Conservation (phyloP, 495 filamentous ascomycete species). For the Hypoxylon cercidicola region DNA sequence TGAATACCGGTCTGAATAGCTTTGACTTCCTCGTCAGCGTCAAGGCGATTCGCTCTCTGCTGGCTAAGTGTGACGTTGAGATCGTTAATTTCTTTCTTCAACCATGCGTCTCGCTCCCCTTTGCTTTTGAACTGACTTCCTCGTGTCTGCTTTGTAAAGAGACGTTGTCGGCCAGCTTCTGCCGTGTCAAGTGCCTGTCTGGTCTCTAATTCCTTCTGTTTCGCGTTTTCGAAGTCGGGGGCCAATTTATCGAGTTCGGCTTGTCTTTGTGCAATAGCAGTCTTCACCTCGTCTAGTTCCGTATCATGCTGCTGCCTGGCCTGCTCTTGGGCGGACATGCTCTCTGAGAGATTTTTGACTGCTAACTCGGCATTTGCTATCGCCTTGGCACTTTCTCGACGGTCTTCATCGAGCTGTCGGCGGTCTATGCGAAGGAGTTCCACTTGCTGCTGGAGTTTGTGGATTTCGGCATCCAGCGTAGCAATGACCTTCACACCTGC, state of each 20-base stretch:
- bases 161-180: slow-evolving; percentile 76
- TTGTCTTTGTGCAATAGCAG: slow-evolving; percentile 80
- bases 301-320: slow-evolving; percentile 73
- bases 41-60: slow-evolving; percentile 82
- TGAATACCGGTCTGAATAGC: slow-evolving; percentile 76
- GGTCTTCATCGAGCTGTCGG: slow-evolving; percentile 87
- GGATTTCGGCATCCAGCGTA: slow-evolving; percentile 79
- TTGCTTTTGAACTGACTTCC: slow-evolving; percentile 88
- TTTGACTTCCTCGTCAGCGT: slow-evolving; percentile 86
- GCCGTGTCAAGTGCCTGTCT: slow-evolving; percentile 77
- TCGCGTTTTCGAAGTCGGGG: slow-evolving; percentile 78
- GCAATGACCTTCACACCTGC: slow-evolving; percentile 84
- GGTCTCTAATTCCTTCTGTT: slow-evolving; percentile 74
- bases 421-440: slow-evolving; percentile 90
- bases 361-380: slow-evolving; percentile 87
- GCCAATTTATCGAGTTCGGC: slow-evolving; percentile 74
- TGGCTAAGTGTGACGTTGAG: slow-evolving; percentile 76
- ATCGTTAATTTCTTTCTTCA: slow-evolving; percentile 84
- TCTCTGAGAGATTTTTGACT: slow-evolving; percentile 81
- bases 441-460: slow-evolving; percentile 80
- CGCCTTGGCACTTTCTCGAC: slow-evolving; percentile 77
- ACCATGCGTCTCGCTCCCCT: slow-evolving; percentile 84
- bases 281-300: slow-evolving; percentile 77
- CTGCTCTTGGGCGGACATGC: slow-evolving; percentile 80
- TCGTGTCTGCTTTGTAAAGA: slow-evolving; percentile 95